Conservation (phyloP, 768 basidiomycete genomes). For the Steccherinum ochraceum region DNA sequence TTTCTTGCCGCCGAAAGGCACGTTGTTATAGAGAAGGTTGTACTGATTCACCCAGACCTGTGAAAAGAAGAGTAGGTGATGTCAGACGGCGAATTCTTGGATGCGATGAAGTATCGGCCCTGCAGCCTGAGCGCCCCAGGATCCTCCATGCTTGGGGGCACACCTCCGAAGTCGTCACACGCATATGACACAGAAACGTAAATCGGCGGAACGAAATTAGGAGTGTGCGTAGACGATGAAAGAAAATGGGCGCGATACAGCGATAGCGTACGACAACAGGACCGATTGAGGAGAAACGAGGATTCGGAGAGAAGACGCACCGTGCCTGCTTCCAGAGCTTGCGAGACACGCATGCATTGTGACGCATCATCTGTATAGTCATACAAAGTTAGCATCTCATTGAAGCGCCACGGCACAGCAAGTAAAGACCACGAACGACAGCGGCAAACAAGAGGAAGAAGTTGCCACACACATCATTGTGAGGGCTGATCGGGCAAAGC, state of each 20-base stretch:
- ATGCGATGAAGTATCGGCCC: not conserved
- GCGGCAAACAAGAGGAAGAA: not conserved
- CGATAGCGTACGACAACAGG: too few relatives aligned
- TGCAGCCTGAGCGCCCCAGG: not conserved
- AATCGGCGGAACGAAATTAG: not conserved
- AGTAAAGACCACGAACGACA: not conserved
- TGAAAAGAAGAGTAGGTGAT: conserved; percentile 7
- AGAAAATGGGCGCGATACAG: not conserved
- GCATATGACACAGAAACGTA: not conserved
- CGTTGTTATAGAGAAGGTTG: conserved; percentile 75
- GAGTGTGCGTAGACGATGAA: not conserved
- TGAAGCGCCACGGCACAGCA: not conserved
- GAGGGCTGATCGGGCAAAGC: not conserved
- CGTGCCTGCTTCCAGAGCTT: conserved; percentile 83
- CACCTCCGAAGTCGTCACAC: not conserved
- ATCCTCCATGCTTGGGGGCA: not conserved
- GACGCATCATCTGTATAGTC: conserved; percentile 58
- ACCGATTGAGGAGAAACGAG: too few relatives aligned
- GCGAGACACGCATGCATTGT: conserved; percentile 86
- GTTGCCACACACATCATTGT: not conserved
- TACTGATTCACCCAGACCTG: conserved; percentile 94
- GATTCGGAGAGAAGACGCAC: too few relatives aligned
- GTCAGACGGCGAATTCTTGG: conserved; percentile 7
- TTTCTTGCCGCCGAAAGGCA: conserved; percentile 95
- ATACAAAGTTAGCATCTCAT: conserved; percentile 11